Conservation (phyloP, 371 early-diverging fungal genomes). For the Rhizopus sp. region DNA sequence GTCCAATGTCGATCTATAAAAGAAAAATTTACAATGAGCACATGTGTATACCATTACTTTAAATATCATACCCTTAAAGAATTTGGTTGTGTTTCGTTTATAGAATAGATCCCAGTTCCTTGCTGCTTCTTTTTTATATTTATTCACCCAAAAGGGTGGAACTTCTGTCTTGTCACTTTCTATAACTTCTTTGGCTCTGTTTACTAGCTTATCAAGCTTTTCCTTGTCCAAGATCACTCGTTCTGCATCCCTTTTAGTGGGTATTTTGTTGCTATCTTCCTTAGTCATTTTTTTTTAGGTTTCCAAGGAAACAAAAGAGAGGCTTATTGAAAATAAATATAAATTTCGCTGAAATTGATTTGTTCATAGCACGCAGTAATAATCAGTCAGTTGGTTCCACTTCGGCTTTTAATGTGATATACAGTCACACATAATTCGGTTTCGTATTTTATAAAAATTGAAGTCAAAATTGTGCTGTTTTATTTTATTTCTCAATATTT, state of each 20-base stretch:
- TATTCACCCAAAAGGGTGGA: conserved; percentile 77
- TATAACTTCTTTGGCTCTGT: conserved; percentile 65
- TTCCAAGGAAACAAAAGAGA: neutral
- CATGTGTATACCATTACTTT: neutral
- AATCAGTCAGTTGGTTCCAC: no score
- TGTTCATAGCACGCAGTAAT: no score
- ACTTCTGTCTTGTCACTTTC: conserved; percentile 66
- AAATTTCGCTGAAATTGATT: no score
- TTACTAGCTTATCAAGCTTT: conserved; percentile 49
- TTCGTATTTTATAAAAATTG: no score
- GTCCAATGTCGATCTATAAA: conserved; percentile 89
- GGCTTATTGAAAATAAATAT: neutral
- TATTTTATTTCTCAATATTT: no score
- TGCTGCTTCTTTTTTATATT: conserved; percentile 82
- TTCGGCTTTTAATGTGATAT: no score
- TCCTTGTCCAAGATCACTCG: conserved; percentile 38
- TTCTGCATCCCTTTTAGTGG: conserved; percentile 23
- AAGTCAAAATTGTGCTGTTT: no score
- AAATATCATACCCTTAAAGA: conserved; percentile 72
- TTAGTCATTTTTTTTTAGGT: neutral
- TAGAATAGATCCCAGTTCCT: conserved; percentile 91
- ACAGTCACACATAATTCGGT: no score
- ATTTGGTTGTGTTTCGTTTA: conserved; percentile 87
- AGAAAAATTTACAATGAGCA: neutral
- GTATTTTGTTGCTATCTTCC: neutral